Evolutionary conservation across 805 yeast genomes (phyloP).

Genomic region (Metschnikowia cerradonensis): DNA sequence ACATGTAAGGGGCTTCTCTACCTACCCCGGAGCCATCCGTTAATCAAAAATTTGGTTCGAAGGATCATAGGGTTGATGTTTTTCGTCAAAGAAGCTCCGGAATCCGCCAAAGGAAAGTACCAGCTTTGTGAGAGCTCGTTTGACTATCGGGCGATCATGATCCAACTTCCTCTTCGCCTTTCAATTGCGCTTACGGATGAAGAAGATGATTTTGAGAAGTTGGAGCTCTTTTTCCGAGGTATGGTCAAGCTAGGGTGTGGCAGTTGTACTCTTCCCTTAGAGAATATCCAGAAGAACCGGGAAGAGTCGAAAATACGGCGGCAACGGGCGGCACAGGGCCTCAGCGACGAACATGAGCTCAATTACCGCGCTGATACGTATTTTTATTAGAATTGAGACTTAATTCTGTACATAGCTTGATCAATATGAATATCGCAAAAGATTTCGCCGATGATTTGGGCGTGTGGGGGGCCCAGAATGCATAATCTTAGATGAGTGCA

Average conservation of each 20-base stretch:
- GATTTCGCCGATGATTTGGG: background rate
- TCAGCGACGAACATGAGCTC: slow-evolving; percentile 4
- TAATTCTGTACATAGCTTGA: background rate
- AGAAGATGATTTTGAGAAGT: slow-evolving; percentile 21
- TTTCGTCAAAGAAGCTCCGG: slow-evolving; percentile 17
- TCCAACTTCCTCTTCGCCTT: slow-evolving; percentile 21
- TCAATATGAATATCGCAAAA: background rate
- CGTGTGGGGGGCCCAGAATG: background rate
- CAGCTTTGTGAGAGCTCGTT: slow-evolving; percentile 20
- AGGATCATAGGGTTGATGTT: slow-evolving; percentile 18
- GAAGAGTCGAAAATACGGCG: slow-evolving; percentile 4
- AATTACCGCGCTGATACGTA: slow-evolving; percentile 14
- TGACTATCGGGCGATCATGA: slow-evolving; percentile 23
- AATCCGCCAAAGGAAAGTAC: slow-evolving; percentile 15
- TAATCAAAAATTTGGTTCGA: slow-evolving; percentile 17
- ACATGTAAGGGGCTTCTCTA: slow-evolving; percentile 22
- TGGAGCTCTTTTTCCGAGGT: slow-evolving; percentile 23
- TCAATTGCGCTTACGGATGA: slow-evolving; percentile 17
- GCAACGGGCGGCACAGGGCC: background rate
- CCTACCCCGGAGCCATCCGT: slow-evolving; percentile 21
- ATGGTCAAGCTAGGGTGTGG: slow-evolving; percentile 25
- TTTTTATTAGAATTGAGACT: background rate
- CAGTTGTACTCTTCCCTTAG: slow-evolving; percentile 11
- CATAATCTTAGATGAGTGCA: background rate
- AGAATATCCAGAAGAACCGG: slow-evolving; percentile 6